These are phyloP conservation scores for Cordyceps pruinosa DNA, from an alignment of 2,329 filamentous ascomycete genomes.

Conservation along the genomic window DNA sequence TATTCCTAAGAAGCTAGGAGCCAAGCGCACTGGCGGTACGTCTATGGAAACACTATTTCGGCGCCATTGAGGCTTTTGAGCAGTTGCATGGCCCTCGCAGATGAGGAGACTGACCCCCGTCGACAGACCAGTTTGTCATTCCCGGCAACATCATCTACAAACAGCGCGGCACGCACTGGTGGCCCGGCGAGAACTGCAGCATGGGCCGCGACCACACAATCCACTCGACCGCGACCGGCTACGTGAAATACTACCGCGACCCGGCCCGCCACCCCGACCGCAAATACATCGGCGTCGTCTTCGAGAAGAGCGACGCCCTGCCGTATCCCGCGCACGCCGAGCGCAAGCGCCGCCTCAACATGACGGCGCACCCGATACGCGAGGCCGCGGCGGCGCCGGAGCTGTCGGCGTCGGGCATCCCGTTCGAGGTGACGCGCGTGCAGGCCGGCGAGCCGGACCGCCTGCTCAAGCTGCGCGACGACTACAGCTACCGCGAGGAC, in stretches of 20 bases:
- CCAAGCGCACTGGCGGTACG: constrained; percentile 84
- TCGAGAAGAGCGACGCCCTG: constrained; percentile 72
- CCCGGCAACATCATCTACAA: constrained; percentile 97
- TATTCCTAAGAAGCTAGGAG: constrained; percentile 76
- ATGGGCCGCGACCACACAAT: constrained; percentile 97
- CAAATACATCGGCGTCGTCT: constrained; percentile 91
- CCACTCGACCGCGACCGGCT: constrained; percentile 75
- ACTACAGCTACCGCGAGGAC: constrained; percentile 55
- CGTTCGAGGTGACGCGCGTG: constrained; percentile 37
- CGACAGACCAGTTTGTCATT: constrained; percentile 78
- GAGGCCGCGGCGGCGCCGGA: constrained; percentile 29
- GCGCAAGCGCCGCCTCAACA: constrained; percentile 67
- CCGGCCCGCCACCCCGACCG: constrained; percentile 73
- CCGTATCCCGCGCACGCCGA: constrained; percentile 70
- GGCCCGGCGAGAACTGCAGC: constrained; percentile 87
- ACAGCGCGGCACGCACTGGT: constrained; percentile 91
- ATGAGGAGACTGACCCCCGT: not conserved
- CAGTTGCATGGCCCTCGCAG: too few relatives aligned
- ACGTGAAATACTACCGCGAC: constrained; percentile 95
- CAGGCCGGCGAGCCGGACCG: constrained; percentile 37
- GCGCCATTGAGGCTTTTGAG: not conserved
- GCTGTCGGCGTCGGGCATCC: constrained; percentile 44
- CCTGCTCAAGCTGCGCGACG: constrained; percentile 41
- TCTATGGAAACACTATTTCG: constrained; percentile 14
- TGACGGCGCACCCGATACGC: constrained; percentile 50